Conservation (phyloP, 2,329 filamentous ascomycete species). For the Cytospora paraplurivora region DNA sequence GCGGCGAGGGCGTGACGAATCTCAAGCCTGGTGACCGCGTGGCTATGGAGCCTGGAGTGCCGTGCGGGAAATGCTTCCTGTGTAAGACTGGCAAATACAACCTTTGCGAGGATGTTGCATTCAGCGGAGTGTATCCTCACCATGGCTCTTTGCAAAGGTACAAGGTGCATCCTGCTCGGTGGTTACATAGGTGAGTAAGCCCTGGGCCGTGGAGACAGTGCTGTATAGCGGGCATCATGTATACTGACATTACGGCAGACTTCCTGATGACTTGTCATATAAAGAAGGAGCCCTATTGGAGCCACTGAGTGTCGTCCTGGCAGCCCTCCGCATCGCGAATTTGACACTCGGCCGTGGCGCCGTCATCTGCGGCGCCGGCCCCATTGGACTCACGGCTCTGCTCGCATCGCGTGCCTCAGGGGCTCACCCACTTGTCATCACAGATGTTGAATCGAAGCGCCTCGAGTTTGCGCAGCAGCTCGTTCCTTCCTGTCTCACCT, state of each 20-base stretch:
- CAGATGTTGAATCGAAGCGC: conserved; percentile 59
- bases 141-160: conserved; percentile 63
- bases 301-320: conserved; percentile 64
- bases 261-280: conserved; percentile 59
- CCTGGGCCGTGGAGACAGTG: not conserved
- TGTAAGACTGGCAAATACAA: conserved; percentile 64
- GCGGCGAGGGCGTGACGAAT: conserved; percentile 55
- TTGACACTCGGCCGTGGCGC: conserved; percentile 57
- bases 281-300: conserved; percentile 65
- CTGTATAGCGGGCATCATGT: not conserved
- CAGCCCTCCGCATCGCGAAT: conserved; percentile 57
- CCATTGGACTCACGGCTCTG: conserved; percentile 62
- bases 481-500: conserved; percentile 56
- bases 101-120: conserved; percentile 63
- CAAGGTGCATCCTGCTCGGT: conserved; percentile 63
- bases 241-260: conserved; percentile 31
- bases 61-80: conserved; percentile 62
- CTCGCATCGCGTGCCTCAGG: conserved; percentile 62
- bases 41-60: conserved; percentile 67
- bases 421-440: conserved; percentile 65
- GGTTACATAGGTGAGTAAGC: conserved; percentile 51
- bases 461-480: conserved; percentile 60
- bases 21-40: conserved; percentile 62
- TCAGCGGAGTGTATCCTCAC: conserved; percentile 63
- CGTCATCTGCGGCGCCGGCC: conserved; percentile 63